These are phyloP conservation scores for Entomortierella beljakovae DNA, from an alignment of 192 early-diverging fungal genomes.

Conservation along the genomic window DNA sequence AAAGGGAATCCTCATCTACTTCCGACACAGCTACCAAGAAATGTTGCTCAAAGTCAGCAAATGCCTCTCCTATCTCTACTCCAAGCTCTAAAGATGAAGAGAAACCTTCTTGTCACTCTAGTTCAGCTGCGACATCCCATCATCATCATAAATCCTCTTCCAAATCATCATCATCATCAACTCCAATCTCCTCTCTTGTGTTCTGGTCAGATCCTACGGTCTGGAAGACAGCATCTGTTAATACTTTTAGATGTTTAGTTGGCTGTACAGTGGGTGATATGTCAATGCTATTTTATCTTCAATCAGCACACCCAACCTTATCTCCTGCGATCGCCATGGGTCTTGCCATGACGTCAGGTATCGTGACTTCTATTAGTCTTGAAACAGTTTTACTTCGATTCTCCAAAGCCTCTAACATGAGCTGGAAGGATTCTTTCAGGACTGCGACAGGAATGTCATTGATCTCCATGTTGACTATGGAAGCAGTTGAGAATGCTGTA, in stretches of 20 bases:
- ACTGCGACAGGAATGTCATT: slow-evolving; percentile 70
- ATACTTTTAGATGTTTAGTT: slow-evolving; percentile 65
- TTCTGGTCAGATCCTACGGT: slow-evolving; percentile 58
- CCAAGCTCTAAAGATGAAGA: neutral
- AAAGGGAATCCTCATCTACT: neutral
- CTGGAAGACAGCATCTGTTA: slow-evolving; percentile 58
- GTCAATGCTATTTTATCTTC: slow-evolving; percentile 64
- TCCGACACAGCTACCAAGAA: neutral
- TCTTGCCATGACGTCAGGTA: slow-evolving; percentile 60
- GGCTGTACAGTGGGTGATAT: slow-evolving; percentile 67
- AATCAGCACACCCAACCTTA: slow-evolving; percentile 54
- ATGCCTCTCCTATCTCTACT: neutral
- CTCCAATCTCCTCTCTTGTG: slow-evolving; percentile 14
- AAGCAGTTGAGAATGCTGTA: slow-evolving; percentile 62
- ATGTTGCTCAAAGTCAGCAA: no score
- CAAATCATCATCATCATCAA: neutral
- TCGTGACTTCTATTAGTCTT: slow-evolving; percentile 60
- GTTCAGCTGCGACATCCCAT: neutral
- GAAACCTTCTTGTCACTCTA: neutral
- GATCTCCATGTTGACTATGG: slow-evolving; percentile 68
- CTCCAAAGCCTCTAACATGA: slow-evolving; percentile 32
- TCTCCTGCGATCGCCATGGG: slow-evolving; percentile 56
- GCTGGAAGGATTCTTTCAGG: slow-evolving; percentile 53
- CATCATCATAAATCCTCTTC: no score
- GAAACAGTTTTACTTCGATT: slow-evolving; percentile 59